phyloP scores from a whole-genome alignment of 2,329 filamentous ascomycete species.

The Cladosporium cucumerinum region DNA sequence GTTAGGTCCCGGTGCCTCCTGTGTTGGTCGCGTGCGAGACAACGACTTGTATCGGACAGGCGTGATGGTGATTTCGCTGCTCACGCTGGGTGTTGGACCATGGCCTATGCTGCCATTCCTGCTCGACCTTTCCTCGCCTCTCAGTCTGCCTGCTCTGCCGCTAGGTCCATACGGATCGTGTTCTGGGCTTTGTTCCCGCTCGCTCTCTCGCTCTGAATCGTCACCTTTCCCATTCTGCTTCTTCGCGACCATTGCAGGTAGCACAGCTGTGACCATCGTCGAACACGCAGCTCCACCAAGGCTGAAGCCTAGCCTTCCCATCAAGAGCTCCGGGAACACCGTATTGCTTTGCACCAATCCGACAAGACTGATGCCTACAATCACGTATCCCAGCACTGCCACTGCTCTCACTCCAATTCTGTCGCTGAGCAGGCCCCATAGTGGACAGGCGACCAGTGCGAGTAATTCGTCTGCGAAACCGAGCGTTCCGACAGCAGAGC shows the following conservation, averaged over 20 bases:
- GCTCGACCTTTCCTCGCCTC: conserved; percentile 26
- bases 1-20: conserved; percentile 12
- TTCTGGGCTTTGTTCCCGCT: conserved; percentile 20
- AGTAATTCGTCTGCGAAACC: conserved; percentile 83
- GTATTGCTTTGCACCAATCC: conserved; percentile 81
- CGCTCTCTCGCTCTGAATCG: conserved; percentile 17
- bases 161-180: conserved; percentile 21
- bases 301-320: conserved; percentile 84
- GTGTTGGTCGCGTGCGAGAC: conserved; percentile 20
- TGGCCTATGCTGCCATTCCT: conserved; percentile 45
- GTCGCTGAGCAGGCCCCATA: conserved; percentile 76
- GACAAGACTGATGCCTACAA: conserved; percentile 74
- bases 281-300: conserved; percentile 80
- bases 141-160: conserved; percentile 23
- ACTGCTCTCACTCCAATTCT: conserved; percentile 66
- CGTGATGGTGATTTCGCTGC: conserved; percentile 73
- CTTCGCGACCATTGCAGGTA: conserved; percentile 63
- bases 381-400: conserved; percentile 70
- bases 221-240: conserved; percentile 15
- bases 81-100: conserved; percentile 64
- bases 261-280: conserved; percentile 95
- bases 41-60: conserved; percentile 50
- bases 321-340: conserved; percentile 82
- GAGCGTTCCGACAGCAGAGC: conserved; percentile 77
- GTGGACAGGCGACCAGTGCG: conserved; percentile 73